A percentile compares a stretch with the other conserved stretches of the same genome.
Evolutionary conservation across 495 filamentous ascomycete genomes (phyloP).

Genomic region (Penicillium bovifimosum): DNA sequence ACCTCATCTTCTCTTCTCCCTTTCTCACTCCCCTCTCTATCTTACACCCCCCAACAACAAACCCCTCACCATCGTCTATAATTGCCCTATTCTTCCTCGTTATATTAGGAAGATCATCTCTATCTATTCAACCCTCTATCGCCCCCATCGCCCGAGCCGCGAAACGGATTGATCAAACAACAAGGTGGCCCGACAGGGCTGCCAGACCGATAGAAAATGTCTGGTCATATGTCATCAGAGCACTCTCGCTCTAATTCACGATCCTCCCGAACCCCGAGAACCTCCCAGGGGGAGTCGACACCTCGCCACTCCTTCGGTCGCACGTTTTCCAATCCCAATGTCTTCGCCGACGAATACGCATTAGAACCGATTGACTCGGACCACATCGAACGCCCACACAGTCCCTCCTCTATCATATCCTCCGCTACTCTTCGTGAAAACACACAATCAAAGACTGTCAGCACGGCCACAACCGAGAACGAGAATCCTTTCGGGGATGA

Average conservation of each 20-base stretch:
- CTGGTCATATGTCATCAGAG: conserved; percentile 40
- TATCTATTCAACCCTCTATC: neutral
- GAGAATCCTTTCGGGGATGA: conserved; percentile 43
- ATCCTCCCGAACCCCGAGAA: conserved; percentile 32
- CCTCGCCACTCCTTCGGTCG: conserved; percentile 34
- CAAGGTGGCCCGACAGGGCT: conserved; percentile 44
- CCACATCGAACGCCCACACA: conserved; percentile 29
- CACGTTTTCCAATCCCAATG: conserved; percentile 44
- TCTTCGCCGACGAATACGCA: conserved; percentile 51
- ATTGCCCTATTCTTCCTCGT: conserved; percentile 1
- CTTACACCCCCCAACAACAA: conserved; percentile 8
- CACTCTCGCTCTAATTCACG: conserved; percentile 39
- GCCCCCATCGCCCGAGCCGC: neutral
- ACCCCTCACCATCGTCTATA: neutral
- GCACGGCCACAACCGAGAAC: conserved; percentile 25
- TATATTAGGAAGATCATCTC: neutral
- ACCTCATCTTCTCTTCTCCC: conserved; percentile 9
- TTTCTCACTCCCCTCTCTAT: conserved; percentile 4
- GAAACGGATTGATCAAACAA: conserved; percentile 26
- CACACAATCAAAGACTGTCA: conserved; percentile 22
- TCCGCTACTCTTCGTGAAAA: conserved; percentile 34
- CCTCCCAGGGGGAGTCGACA: conserved; percentile 30
- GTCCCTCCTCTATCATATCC: conserved; percentile 33
- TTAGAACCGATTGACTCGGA: conserved; percentile 40
- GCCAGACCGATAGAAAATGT: conserved; percentile 37